These are phyloP conservation scores for Aspergillus melleus DNA, from an alignment of 2,329 filamentous ascomycete genomes.

Conservation along the genomic window DNA sequence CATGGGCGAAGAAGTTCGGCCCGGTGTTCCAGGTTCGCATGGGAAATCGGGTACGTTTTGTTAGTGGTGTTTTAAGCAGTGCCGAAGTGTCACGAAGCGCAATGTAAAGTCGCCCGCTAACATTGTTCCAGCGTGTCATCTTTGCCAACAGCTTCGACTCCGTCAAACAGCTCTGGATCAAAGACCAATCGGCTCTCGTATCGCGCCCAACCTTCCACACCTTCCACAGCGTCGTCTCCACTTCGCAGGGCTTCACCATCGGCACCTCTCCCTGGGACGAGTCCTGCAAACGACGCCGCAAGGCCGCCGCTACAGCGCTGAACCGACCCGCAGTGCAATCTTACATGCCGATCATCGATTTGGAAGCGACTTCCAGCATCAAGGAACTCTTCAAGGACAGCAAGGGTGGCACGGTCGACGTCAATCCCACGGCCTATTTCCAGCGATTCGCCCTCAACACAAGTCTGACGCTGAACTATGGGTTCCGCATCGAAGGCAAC, in stretches of 20 bases:
- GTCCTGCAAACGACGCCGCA: slow-evolving; percentile 73
- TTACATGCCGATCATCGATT: slow-evolving; percentile 80
- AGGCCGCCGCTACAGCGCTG: slow-evolving; percentile 75
- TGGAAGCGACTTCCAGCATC: slow-evolving; percentile 71
- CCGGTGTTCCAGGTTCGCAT: slow-evolving; percentile 67
- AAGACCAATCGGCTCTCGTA: slow-evolving; percentile 74
- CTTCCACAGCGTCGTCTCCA: slow-evolving; percentile 76
- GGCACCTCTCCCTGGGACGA: slow-evolving; percentile 84
- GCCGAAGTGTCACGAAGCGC: no score
- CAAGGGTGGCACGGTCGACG: slow-evolving; percentile 59
- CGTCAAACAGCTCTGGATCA: slow-evolving; percentile 72
- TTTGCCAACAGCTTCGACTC: slow-evolving; percentile 78
- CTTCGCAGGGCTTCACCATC: slow-evolving; percentile 76
- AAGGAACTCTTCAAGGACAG: slow-evolving; percentile 69
- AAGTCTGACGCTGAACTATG: slow-evolving; percentile 76
- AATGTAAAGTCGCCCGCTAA: not conserved
- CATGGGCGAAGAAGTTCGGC: slow-evolving; percentile 62
- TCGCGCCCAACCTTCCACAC: slow-evolving; percentile 77
- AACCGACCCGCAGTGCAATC: slow-evolving; percentile 74
- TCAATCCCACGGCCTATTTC: slow-evolving; percentile 73
- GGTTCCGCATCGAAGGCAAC: slow-evolving; percentile 70
- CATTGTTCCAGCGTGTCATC: slow-evolving; percentile 58
- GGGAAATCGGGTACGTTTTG: slow-evolving; percentile 60
- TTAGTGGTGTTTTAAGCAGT: no score
- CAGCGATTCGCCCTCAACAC: slow-evolving; percentile 76